Conservation (phyloP, 2,329 filamentous ascomycete genomes). For the Hypoxylon sp. region DNA sequence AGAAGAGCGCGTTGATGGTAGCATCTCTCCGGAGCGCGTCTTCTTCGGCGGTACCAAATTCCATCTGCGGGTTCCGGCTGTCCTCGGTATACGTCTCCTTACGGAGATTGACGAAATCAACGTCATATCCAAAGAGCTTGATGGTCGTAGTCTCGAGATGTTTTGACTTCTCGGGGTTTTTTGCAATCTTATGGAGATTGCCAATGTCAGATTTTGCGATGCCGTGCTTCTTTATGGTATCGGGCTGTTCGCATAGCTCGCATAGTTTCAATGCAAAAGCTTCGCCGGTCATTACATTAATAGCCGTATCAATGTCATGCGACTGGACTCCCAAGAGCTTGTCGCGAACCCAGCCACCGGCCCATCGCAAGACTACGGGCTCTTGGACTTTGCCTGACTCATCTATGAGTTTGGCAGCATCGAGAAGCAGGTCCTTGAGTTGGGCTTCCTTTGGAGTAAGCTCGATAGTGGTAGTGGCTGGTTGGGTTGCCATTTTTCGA, state of each 20-base stretch:
- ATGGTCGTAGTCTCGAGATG: constrained; percentile 93
- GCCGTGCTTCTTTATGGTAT: constrained; percentile 71
- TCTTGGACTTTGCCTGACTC: constrained; percentile 60
- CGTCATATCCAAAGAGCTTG: constrained; percentile 84
- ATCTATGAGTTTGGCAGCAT: constrained; percentile 80
- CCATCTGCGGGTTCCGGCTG: constrained; percentile 89
- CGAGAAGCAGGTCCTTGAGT: constrained; percentile 80
- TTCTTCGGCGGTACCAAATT: constrained; percentile 92
- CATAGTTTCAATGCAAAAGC: constrained; percentile 77
- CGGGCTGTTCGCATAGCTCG: constrained; percentile 72
- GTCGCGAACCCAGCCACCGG: constrained; percentile 89
- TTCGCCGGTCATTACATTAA: constrained; percentile 86
- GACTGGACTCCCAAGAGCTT: constrained; percentile 79
- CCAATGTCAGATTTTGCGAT: constrained; percentile 71
- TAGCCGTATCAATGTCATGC: constrained; percentile 86
- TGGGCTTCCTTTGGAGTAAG: constrained; percentile 79
- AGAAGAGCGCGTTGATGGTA: constrained; percentile 95
- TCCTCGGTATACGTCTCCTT: constrained; percentile 92
- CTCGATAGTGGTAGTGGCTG: constrained; percentile 53
- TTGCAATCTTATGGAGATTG: constrained; percentile 86
- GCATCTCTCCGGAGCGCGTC: constrained; percentile 91
- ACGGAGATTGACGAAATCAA: constrained; percentile 93
- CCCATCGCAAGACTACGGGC: constrained; percentile 77
- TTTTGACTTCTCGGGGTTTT: constrained; percentile 96
- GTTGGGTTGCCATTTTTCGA: constrained; percentile 48